These are phyloP conservation scores for Paramecium primaurelia DNA, from an alignment of 73 alveolate genomes.

Conservation along the genomic window DNA sequence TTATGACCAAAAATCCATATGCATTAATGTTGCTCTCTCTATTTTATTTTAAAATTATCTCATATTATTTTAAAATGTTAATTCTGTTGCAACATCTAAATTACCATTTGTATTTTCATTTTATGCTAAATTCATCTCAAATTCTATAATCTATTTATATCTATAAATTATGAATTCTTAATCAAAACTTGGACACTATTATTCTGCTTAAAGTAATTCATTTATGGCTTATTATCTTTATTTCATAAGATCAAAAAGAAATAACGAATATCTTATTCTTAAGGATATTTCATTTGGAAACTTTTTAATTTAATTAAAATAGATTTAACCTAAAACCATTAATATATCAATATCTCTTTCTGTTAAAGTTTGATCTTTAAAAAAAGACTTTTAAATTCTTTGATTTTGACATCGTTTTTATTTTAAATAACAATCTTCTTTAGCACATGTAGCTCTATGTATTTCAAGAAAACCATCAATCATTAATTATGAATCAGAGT, in stretches of 20 bases:
- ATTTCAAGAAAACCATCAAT: slow-evolving; percentile 56
- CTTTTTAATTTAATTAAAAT: slow-evolving; percentile 20
- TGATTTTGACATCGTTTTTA: not conserved
- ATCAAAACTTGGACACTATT: slow-evolving; percentile 38
- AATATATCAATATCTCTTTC: slow-evolving; percentile 37
- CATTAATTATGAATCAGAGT: not conserved
- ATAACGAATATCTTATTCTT: slow-evolving; percentile 34
- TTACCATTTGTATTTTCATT: not conserved
- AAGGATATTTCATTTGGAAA: slow-evolving; percentile 37
- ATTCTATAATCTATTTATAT: not conserved
- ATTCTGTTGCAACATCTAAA: slow-evolving; percentile 38
- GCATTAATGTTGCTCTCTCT: slow-evolving; percentile 48
- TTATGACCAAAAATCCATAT: slow-evolving; percentile 61
- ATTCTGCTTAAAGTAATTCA: slow-evolving; percentile 34
- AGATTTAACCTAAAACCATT: slow-evolving; percentile 26
- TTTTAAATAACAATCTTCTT: slow-evolving; percentile 46
- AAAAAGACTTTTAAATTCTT: slow-evolving; percentile 20
- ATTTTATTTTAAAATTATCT: slow-evolving; percentile 42
- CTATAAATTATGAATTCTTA: slow-evolving; percentile 24
- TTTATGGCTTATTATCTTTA: slow-evolving; percentile 20
- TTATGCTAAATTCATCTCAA: slow-evolving; percentile 2
- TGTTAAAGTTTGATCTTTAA: slow-evolving; percentile 7
- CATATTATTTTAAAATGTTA: slow-evolving; percentile 34
- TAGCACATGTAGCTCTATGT: slow-evolving; percentile 46
- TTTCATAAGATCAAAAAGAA: slow-evolving; percentile 33